Percentiles rank a stretch among this genome's conserved stretches.
Conservation (phyloP, 169 alveolate genomes). For the Toxoplasma gondii region DNA sequence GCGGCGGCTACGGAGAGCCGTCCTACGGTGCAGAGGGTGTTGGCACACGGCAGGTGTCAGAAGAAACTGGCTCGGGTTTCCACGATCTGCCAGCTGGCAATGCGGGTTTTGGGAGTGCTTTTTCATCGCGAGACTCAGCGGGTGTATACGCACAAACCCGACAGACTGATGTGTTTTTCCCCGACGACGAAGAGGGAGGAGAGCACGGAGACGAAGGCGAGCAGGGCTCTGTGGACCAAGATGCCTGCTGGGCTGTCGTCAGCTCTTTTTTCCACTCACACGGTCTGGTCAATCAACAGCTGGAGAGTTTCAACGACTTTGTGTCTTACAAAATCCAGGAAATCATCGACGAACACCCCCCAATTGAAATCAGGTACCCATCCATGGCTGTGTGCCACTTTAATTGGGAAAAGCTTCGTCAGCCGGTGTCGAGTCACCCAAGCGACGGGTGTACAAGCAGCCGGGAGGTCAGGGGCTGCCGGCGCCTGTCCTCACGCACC, state of each 20-base stretch:
- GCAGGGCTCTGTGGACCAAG: slow-evolving; percentile 53
- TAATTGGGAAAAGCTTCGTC: too few relatives aligned
- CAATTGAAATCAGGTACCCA: slow-evolving; percentile 83
- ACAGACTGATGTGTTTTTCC: not conserved
- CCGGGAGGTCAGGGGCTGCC: too few relatives aligned
- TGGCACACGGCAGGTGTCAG: not conserved
- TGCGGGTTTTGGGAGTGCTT: not conserved
- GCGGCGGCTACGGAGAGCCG: not conserved
- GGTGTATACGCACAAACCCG: not conserved
- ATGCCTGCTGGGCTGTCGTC: slow-evolving; percentile 68
- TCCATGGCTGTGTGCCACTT: too few relatives aligned
- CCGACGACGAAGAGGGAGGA: slow-evolving; percentile 2
- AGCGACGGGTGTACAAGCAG: too few relatives aligned
- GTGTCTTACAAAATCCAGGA: slow-evolving; percentile 92
- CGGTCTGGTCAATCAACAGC: slow-evolving; percentile 97
- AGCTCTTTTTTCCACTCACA: slow-evolving; percentile 59
- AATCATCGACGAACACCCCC: slow-evolving; percentile 94
- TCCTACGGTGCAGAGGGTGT: not conserved
- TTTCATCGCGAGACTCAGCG: not conserved
- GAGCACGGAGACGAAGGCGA: slow-evolving; percentile 44
- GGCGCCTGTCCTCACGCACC: too few relatives aligned
- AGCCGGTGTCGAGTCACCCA: too few relatives aligned
- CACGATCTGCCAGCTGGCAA: not conserved
- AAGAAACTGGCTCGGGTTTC: not conserved
- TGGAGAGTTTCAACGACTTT: slow-evolving; percentile 96